Evolutionary conservation across 306 rosid species (phyloP).

Genomic region (Casuarina cunninghamiana): DNA sequence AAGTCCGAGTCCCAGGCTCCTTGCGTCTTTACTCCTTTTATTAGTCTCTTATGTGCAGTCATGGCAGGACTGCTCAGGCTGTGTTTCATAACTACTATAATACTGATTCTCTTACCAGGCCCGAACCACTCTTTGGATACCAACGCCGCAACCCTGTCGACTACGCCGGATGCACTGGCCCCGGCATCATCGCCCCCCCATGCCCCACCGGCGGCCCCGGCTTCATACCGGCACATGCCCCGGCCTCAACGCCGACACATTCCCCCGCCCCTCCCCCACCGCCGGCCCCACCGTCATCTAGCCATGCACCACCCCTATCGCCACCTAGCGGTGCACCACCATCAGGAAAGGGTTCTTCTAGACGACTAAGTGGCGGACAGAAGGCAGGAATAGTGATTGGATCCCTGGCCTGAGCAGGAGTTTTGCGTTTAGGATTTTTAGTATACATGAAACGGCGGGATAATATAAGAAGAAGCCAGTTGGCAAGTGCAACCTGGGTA

Average conservation of each 20-base stretch:
- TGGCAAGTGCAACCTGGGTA: constrained; percentile 28
- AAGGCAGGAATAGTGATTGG: constrained; percentile 46
- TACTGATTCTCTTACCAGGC: not conserved
- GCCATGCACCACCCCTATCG: not conserved
- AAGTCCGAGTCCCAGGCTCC: too few species aligned
- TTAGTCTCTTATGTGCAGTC: not conserved
- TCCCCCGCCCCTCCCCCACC: not conserved
- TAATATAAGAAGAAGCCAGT: not conserved
- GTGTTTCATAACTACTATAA: not conserved
- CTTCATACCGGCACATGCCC: not conserved
- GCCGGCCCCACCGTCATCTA: not conserved
- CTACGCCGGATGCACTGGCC: not conserved
- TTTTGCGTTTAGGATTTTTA: constrained; percentile 25
- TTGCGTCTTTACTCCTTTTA: too few species aligned
- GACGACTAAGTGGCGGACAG: constrained; percentile 41
- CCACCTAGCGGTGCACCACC: not conserved
- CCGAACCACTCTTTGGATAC: too few species aligned
- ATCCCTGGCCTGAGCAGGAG: constrained; percentile 30
- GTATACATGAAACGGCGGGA: constrained; percentile 35
- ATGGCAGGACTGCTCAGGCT: not conserved
- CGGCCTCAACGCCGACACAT: not conserved
- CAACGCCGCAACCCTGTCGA: too few species aligned
- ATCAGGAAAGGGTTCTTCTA: not conserved
- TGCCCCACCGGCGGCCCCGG: not conserved
- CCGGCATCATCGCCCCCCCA: not conserved